phyloP scores from a whole-genome alignment of 2,329 filamentous ascomycete species.

The Cladosporium halotolerans region DNA sequence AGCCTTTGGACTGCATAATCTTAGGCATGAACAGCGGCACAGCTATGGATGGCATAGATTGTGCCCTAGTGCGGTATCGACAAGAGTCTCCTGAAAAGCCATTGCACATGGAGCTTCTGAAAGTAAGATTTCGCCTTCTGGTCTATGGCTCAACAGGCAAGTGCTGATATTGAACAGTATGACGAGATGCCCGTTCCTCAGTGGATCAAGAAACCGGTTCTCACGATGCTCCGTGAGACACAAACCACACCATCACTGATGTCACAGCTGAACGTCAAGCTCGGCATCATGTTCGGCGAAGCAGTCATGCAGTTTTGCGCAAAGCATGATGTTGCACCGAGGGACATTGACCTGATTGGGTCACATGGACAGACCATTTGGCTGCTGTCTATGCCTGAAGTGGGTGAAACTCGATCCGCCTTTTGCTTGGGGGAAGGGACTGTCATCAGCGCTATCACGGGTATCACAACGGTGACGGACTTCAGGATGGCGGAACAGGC shows the following conservation, averaged over 20 bases:
- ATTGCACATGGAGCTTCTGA: conserved; percentile 6
- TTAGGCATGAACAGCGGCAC: conserved; percentile 5
- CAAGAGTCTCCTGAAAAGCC: background rate
- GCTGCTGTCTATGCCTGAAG: conserved; percentile 46
- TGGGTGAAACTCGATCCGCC: conserved; percentile 39
- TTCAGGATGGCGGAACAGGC: conserved; percentile 50
- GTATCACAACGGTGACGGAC: conserved; percentile 52
- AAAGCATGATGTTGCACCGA: conserved; percentile 38
- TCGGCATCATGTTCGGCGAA: conserved; percentile 49
- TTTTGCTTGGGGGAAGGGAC: conserved; percentile 51
- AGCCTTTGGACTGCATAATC: conserved; percentile 1
- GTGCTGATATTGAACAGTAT: conserved; percentile 1
- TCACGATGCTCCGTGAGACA: conserved; percentile 5
- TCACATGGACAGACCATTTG: conserved; percentile 53
- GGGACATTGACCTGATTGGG: conserved; percentile 48
- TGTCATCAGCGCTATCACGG: conserved; percentile 47
- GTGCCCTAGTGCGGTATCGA: conserved; percentile 3
- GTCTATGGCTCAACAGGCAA: background rate
- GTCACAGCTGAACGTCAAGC: conserved; percentile 49
- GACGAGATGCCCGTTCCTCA: conserved; percentile 6
- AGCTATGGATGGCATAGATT: conserved; percentile 6
- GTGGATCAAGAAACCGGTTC: conserved; percentile 5
- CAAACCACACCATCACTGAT: conserved; percentile 44
- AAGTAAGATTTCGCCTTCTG: conserved; percentile 2
- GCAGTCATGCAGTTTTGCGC: conserved; percentile 46